phyloP scores from a whole-genome alignment of 148 eudicot species.

The Vaccinium myrtillus region DNA sequence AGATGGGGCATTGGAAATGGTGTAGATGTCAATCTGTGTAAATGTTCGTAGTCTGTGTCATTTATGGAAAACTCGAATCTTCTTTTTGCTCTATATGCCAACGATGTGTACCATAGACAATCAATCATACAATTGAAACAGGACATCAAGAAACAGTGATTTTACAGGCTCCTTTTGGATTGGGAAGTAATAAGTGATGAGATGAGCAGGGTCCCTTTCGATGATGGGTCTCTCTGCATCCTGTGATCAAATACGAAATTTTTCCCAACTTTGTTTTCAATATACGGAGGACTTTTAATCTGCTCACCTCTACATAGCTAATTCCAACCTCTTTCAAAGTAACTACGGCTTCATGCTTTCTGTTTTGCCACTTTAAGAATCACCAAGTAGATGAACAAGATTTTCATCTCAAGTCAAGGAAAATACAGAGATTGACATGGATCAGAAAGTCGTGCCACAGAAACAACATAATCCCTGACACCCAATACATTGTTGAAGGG shows the following conservation, averaged over 20 bases:
- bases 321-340: background rate
- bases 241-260: too few species aligned
- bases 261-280: too few species aligned
- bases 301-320: background rate
- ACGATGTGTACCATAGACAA: background rate
- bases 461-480: background rate
- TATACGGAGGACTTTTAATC: too few species aligned
- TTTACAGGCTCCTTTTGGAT: background rate
- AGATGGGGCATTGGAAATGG: background rate
- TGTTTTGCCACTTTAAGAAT: background rate
- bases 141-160: background rate
- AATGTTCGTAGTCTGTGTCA: background rate
- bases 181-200: too few species aligned
- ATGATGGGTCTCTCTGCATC: too few species aligned
- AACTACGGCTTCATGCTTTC: background rate
- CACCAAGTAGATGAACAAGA: background rate
- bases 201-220: too few species aligned
- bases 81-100: background rate
- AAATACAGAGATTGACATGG: background rate
- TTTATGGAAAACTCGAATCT: background rate
- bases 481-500: background rate
- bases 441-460: background rate
- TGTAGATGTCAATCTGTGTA: background rate
- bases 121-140: background rate
- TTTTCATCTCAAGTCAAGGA: background rate